phyloP scores from a whole-genome alignment of 2,329 filamentous ascomycete genomes.

The Ophiognomonia clavigignenti-juglandacearum region DNA sequence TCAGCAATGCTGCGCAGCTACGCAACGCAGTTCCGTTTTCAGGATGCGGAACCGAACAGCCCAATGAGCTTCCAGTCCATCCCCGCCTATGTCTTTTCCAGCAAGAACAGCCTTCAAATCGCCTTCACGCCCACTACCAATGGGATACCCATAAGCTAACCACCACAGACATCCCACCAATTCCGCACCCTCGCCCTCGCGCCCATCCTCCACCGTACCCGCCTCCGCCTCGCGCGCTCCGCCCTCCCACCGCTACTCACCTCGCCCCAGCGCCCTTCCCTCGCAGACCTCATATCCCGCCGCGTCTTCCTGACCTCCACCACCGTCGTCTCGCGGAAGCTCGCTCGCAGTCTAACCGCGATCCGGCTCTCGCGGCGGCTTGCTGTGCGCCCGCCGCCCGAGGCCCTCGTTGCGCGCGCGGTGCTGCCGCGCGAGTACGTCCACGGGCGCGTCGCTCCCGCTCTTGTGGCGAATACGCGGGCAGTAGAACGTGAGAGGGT shows the following conservation, averaged over 20 bases:
- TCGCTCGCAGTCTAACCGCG: slow-evolving; percentile 32
- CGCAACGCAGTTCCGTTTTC: too few species aligned
- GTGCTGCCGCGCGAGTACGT: slow-evolving; percentile 64
- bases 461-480: slow-evolving; percentile 56
- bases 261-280: slow-evolving; percentile 52
- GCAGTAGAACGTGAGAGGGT: slow-evolving; percentile 62
- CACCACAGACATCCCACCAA: slow-evolving; percentile 51
- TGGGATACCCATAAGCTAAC: background rate
- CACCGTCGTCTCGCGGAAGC: slow-evolving; percentile 57
- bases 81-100: slow-evolving; percentile 60
- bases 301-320: slow-evolving; percentile 65
- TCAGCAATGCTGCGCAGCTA: too few species aligned
- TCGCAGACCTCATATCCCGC: slow-evolving; percentile 57
- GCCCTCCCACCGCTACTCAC: slow-evolving; percentile 52
- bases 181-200: slow-evolving; percentile 58
- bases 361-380: too few species aligned
- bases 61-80: too few species aligned
- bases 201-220: slow-evolving; percentile 60
- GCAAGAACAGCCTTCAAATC: slow-evolving; percentile 36
- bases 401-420: slow-evolving; percentile 56
- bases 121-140: background rate
- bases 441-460: slow-evolving; percentile 50
- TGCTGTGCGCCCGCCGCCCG: slow-evolving; percentile 52
- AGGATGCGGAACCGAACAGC: too few species aligned
- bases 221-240: slow-evolving; percentile 52